These are phyloP conservation scores for Raphanus raphanistrum DNA, from an alignment of 345 rosid species.

Conservation along the genomic window DNA sequence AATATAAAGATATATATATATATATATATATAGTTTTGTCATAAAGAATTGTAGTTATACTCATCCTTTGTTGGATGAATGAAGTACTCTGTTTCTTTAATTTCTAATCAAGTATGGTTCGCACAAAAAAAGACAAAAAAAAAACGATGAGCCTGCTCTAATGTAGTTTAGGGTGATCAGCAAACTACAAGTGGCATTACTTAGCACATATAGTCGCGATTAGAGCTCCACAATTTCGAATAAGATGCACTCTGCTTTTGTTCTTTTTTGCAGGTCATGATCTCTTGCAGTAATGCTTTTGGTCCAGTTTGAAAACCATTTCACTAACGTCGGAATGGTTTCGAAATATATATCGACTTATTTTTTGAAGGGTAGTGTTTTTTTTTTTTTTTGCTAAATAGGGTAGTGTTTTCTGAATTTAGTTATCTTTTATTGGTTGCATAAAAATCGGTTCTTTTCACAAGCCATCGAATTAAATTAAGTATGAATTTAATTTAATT, in stretches of 20 bases:
- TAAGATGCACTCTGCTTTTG: neutral
- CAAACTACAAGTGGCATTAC: neutral
- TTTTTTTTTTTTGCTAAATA: neutral
- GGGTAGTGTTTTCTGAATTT: neutral
- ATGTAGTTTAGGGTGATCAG: neutral
- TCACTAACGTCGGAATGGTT: neutral
- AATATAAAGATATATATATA: too few species aligned
- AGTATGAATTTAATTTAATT: neutral
- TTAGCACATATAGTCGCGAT: neutral
- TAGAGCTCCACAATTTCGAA: neutral
- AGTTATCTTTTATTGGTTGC: neutral
- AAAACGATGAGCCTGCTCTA: too few species aligned
- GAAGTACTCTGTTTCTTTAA: too few species aligned
- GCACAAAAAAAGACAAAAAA: too few species aligned
- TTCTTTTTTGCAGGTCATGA: neutral
- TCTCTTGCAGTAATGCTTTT: neutral
- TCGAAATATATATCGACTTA: neutral
- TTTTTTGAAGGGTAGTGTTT: neutral
- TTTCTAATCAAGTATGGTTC: too few species aligned
- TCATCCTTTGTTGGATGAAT: too few species aligned
- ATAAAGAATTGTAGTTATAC: too few species aligned
- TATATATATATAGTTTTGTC: too few species aligned
- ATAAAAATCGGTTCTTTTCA: neutral
- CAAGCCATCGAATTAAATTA: neutral
- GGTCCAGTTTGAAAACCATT: neutral